phyloP scores from a whole-genome alignment of 352 stramenopile species.

The Hyaloperonospora arabidopsidis region DNA sequence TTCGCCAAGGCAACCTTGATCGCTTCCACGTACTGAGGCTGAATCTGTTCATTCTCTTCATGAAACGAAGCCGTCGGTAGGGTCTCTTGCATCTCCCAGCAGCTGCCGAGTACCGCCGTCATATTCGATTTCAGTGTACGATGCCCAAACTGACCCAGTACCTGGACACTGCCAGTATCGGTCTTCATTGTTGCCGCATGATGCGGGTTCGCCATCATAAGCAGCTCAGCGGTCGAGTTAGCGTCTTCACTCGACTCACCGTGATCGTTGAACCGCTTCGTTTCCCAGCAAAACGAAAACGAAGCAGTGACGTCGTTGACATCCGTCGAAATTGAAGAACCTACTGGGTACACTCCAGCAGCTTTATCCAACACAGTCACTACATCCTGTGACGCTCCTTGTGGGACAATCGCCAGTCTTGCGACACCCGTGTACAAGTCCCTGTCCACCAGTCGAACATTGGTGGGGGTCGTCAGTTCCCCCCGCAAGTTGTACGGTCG shows the following conservation, averaged over 20 bases:
- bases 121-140: slow-evolving; percentile 78
- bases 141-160: slow-evolving; percentile 47
- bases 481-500: slow-evolving; percentile 53
- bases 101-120: slow-evolving; percentile 54
- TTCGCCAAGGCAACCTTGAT: slow-evolving; percentile 51
- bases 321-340: slow-evolving; percentile 32
- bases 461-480: slow-evolving; percentile 65
- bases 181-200: slow-evolving; percentile 46
- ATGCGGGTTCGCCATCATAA: slow-evolving; percentile 74
- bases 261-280: slow-evolving; percentile 33
- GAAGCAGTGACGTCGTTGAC: slow-evolving; percentile 22
- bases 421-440: slow-evolving; percentile 54
- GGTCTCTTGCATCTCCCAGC: slow-evolving; percentile 56
- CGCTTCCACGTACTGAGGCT: slow-evolving; percentile 34
- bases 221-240: slow-evolving; percentile 25
- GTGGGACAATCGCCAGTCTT: slow-evolving; percentile 54
- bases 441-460: slow-evolving; percentile 55
- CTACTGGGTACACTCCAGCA: slow-evolving; percentile 47
- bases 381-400: slow-evolving; percentile 15
- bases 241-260: slow-evolving; percentile 17
- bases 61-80: slow-evolving; percentile 49
- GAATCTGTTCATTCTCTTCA: slow-evolving; percentile 20
- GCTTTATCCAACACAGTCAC: slow-evolving; percentile 40
- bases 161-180: slow-evolving; percentile 26
- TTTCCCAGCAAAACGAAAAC: slow-evolving; percentile 58